A percentile compares a stretch with the other conserved stretches of the same genome.
phyloP scores from a whole-genome alignment of 352 stramenopile genomes.

The Phytophthora idaei region DNA sequence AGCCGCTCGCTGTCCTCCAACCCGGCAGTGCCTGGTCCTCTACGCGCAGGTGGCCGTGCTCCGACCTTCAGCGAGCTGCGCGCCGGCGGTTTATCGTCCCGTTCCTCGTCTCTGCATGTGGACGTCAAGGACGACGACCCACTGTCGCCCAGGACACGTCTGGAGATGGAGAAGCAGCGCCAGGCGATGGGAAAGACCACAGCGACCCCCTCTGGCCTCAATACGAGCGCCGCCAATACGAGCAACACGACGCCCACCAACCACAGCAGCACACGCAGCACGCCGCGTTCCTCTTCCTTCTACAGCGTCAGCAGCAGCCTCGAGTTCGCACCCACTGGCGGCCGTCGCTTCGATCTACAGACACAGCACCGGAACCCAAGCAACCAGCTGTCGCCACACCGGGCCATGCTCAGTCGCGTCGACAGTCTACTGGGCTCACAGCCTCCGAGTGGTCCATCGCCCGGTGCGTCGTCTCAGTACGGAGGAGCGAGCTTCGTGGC shows the following conservation, averaged over 20 bases:
- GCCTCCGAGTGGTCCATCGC: conserved; percentile 1
- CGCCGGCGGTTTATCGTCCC: conserved; percentile 17
- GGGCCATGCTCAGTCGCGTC: conserved; percentile 64
- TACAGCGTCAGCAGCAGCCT: conserved; percentile 28
- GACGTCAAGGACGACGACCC: conserved; percentile 39
- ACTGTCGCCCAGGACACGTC: conserved; percentile 52
- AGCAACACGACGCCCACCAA: conserved; percentile 40
- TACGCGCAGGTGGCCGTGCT: conserved; percentile 10
- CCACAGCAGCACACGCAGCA: conserved; percentile 34
- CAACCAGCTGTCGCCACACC: conserved; percentile 61
- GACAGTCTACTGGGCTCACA: conserved; percentile 52
- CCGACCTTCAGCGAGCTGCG: conserved; percentile 38
- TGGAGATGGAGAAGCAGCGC: conserved; percentile 55
- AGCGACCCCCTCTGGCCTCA: background rate
- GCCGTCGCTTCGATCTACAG: conserved; percentile 12
- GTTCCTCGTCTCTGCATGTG: conserved; percentile 23
- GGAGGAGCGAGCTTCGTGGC: conserved; percentile 23
- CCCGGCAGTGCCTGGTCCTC: conserved; percentile 1
- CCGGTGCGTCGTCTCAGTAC: conserved; percentile 27
- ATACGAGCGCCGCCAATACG: conserved; percentile 31
- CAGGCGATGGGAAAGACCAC: conserved; percentile 30
- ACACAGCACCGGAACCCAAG: conserved; percentile 9
- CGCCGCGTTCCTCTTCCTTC: conserved; percentile 29
- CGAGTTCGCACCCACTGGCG: conserved; percentile 9
- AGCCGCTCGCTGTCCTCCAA: conserved; percentile 11